phyloP scores from a whole-genome alignment of 192 early-diverging fungal species.

The Coemansia sp. region DNA sequence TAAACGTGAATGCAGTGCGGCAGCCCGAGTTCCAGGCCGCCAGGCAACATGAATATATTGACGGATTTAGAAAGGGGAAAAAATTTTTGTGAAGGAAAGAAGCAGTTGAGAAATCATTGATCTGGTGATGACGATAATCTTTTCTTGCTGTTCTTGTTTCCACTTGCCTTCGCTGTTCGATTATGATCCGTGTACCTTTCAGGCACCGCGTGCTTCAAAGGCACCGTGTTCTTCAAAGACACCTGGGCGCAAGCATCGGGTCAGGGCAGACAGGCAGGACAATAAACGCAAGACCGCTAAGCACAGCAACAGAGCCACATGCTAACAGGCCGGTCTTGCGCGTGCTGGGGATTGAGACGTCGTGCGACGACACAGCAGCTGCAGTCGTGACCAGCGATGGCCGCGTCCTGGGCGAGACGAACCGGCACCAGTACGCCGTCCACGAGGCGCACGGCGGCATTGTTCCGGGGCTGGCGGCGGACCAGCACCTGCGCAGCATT shows the following conservation, averaged over 20 bases:
- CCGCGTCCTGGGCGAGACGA: conserved; percentile 60
- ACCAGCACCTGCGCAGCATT: conserved; percentile 62
- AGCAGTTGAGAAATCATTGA: background rate
- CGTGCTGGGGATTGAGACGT: conserved; percentile 71
- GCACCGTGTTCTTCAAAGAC: too few species aligned
- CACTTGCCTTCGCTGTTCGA: background rate
- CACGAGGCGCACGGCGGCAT: conserved; percentile 77
- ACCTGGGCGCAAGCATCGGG: too few species aligned
- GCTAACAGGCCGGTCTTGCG: background rate
- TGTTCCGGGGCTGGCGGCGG: conserved; percentile 66
- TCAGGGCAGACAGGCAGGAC: too few species aligned
- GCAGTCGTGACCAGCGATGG: conserved; percentile 68
- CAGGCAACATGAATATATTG: background rate
- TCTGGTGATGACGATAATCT: too few species aligned
- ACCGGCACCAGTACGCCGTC: conserved; percentile 60
- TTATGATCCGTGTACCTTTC: too few species aligned
- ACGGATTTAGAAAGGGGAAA: background rate
- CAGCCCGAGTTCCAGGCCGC: background rate
- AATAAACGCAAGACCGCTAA: too few species aligned
- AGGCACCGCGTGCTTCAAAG: too few species aligned
- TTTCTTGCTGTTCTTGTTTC: background rate
- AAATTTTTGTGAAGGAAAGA: background rate
- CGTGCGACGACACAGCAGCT: conserved; percentile 79
- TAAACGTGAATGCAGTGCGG: background rate
- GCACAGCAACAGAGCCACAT: too few species aligned